Base-by-base conservation (phyloP, 257 asterid species). In the Solanum megistacrolobum region DNA sequence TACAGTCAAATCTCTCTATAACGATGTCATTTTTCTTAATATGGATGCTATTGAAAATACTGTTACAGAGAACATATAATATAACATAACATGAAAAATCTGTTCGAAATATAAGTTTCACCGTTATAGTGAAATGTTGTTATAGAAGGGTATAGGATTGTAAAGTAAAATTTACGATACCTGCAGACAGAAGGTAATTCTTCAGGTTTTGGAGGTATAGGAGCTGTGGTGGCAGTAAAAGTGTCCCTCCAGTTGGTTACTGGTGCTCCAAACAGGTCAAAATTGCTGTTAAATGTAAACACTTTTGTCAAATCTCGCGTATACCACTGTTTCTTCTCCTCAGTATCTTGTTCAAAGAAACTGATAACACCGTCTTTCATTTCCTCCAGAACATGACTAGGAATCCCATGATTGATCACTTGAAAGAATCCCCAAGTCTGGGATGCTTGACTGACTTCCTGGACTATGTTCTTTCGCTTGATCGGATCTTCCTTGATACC, bases 161-260 rank as follows among this genome's bases (percentile, higher is more conserved):
- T 69, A 35, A 7, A 73, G 1, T 32, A 21, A 21, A 20, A 35
- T 35, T 73, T 73, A 39, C 0, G 48, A 78, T 78, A 60, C 88
- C 88, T 87, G 65, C 78, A 87, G 32, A 75, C 46, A 35, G 78
- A 75, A 39, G 86, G 79, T 32, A 75, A 76, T 6, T 87, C 78
- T 75, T 58, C 66, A 36, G 86, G 88, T 4, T 25, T 55, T 12
- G 78, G 86, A 58, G 78, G 88, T 16, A 35, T 78, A 38, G 88
- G 86, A 48, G 58, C 66, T 25, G 41, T 25, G 76, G 29, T 14
- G 25, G 46, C 34, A 36, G 5, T 3, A 13, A 52, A 48, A 1
- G 86, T 75, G 5, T 87, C 86, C 20, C 88, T 87, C 88, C 88
- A 87, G 85, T 87, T 87, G 25, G 88, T 58, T 55, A 27, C 88